Conservation (phyloP, 805 yeast species). For the Ogataea pini region DNA sequence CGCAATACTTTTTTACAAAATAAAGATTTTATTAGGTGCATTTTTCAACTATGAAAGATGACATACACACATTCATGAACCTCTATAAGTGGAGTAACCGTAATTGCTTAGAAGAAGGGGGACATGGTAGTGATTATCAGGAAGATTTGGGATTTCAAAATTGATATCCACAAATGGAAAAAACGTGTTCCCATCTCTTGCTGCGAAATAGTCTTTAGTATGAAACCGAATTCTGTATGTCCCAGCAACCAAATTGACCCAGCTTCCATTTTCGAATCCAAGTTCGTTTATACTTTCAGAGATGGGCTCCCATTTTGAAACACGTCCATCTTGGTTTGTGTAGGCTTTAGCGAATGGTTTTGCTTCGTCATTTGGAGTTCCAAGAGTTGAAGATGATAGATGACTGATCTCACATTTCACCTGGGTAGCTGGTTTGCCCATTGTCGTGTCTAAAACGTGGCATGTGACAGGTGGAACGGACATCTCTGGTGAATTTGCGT, state of each 20-base stretch:
- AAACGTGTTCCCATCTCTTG: constrained; percentile 51
- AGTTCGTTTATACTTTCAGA: constrained; percentile 30
- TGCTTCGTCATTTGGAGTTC: constrained; percentile 1
- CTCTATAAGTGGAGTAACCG: constrained; percentile 90
- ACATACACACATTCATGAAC: constrained; percentile 36
- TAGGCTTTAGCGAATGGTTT: constrained; percentile 62
- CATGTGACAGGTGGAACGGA: constrained; percentile 69
- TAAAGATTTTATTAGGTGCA: background rate
- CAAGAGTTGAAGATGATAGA: constrained; percentile 30
- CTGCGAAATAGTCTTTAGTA: constrained; percentile 63
- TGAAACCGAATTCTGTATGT: constrained; percentile 75
- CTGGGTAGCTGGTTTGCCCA: constrained; percentile 78
- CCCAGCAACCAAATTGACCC: constrained; percentile 58
- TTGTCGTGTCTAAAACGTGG: constrained; percentile 82
- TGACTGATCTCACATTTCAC: constrained; percentile 66
- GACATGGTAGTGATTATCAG: constrained; percentile 83
- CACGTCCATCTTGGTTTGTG: constrained; percentile 83
- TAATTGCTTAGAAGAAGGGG: constrained; percentile 83
- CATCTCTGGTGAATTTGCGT: too few relatives aligned
- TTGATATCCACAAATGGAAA: constrained; percentile 86
- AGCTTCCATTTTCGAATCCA: constrained; percentile 28
- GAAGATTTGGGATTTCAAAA: constrained; percentile 65
- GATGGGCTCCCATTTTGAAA: constrained; percentile 58
- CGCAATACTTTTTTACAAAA: background rate
- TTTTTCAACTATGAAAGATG: background rate